These are phyloP conservation scores for Xerophyta viscosa DNA, from an alignment of 106 monocot genomes.

Conservation along the genomic window DNA sequence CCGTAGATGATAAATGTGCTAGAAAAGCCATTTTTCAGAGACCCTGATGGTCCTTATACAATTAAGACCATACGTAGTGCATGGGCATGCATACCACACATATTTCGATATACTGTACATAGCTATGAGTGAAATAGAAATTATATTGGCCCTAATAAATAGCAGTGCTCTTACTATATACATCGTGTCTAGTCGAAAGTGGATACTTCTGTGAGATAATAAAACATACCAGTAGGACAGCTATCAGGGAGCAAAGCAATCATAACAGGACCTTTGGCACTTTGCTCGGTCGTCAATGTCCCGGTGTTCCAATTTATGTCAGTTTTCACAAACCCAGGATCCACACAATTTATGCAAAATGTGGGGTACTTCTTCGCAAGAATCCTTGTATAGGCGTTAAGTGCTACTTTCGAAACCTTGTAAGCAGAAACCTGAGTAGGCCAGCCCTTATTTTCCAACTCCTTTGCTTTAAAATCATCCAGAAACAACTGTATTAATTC, in stretches of 20 bases:
- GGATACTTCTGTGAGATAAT: conserved; percentile 54
- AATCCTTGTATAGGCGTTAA: conserved; percentile 43
- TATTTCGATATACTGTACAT: no score
- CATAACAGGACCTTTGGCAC: conserved; percentile 44
- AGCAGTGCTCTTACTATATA: no score
- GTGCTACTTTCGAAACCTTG: conserved; percentile 43
- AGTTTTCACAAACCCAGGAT: conserved; percentile 52
- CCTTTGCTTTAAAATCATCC: conserved; percentile 32
- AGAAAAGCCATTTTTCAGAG: no score
- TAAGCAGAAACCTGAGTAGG: conserved; percentile 42
- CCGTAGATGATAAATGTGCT: no score
- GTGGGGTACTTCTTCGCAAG: conserved; percentile 37
- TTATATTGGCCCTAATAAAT: no score
- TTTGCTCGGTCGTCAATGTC: conserved; percentile 28
- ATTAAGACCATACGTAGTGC: no score
- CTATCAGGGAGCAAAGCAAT: conserved; percentile 29
- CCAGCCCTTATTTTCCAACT: conserved; percentile 38
- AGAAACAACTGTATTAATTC: conserved; percentile 28
- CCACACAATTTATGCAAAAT: conserved; percentile 50
- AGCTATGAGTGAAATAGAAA: no score
- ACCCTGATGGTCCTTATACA: no score
- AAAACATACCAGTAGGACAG: conserved; percentile 35
- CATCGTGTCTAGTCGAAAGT: no score
- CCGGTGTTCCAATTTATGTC: conserved; percentile 47
- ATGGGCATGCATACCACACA: no score